Evolutionary conservation across 495 filamentous ascomycete species (phyloP).

Genomic region (Extremus antarcticus): DNA sequence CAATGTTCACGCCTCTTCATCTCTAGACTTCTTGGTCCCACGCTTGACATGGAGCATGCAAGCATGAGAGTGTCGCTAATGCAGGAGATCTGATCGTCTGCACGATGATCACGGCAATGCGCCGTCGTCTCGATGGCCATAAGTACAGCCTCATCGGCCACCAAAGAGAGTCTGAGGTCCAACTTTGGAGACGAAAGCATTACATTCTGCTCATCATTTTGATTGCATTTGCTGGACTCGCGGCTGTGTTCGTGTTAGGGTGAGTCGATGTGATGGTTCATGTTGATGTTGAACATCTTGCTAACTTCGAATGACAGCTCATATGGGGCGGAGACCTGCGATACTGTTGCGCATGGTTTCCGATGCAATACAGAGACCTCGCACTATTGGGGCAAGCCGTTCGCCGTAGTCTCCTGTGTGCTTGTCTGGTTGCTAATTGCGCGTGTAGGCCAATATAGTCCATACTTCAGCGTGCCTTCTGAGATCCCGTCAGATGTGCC

Average conservation of each 20-base stretch:
- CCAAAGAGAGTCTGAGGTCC: background rate
- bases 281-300: background rate
- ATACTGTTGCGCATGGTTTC: slow-evolving; percentile 50
- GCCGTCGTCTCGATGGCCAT: background rate
- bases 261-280: background rate
- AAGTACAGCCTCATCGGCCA: background rate
- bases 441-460: slow-evolving; percentile 53
- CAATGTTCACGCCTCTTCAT: background rate
- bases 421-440: background rate
- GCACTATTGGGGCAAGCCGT: slow-evolving; percentile 54
- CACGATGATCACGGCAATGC: background rate
- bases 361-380: slow-evolving; percentile 49
- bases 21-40: background rate
- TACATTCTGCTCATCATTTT: background rate
- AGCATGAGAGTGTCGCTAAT: background rate
- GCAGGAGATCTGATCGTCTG: background rate
- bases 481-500: slow-evolving; percentile 48
- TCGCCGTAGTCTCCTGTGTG: background rate
- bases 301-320: background rate
- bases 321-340: slow-evolving; percentile 35
- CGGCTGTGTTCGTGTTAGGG: background rate
- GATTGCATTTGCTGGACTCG: background rate
- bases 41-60: background rate
- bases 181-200: background rate
- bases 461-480: slow-evolving; percentile 63